phyloP scores from a whole-genome alignment of 371 early-diverging fungal species.

The Nematocida homosporus region DNA sequence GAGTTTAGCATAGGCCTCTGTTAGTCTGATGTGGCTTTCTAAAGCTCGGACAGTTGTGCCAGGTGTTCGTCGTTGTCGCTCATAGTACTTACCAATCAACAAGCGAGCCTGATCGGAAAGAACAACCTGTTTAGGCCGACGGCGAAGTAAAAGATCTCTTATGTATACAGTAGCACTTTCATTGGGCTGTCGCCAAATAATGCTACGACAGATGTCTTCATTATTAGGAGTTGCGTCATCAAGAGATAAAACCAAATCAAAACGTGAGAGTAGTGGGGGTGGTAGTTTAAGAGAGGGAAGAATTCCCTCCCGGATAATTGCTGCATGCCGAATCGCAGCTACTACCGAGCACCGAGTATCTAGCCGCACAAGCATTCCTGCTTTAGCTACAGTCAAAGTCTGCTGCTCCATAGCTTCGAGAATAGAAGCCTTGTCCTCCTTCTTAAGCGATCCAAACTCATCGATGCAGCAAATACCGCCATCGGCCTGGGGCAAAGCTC shows the following conservation, averaged over 20 bases:
- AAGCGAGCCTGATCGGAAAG: slow-evolving; percentile 34
- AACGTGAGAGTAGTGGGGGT: slow-evolving; percentile 66
- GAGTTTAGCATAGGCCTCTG: slow-evolving; percentile 64
- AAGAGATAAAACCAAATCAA: slow-evolving; percentile 66
- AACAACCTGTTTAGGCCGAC: slow-evolving; percentile 42
- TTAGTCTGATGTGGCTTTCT: slow-evolving; percentile 66
- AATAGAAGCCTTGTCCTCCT: slow-evolving; percentile 66
- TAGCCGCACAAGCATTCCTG: slow-evolving; percentile 65
- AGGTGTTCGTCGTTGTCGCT: slow-evolving; percentile 52
- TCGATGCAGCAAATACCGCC: slow-evolving; percentile 98
- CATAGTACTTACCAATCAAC: slow-evolving; percentile 61
- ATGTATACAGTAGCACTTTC: background rate
- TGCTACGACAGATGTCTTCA: slow-evolving; percentile 17
- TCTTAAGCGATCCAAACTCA: slow-evolving; percentile 75
- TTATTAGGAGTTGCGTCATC: slow-evolving; percentile 19
- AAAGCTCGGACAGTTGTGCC: slow-evolving; percentile 65
- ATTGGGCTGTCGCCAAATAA: slow-evolving; percentile 30
- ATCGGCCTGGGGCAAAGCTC: slow-evolving; percentile 93
- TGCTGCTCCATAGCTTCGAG: slow-evolving; percentile 69
- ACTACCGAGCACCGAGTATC: slow-evolving; percentile 67
- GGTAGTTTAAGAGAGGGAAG: slow-evolving; percentile 62
- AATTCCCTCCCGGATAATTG: slow-evolving; percentile 58
- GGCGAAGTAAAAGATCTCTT: slow-evolving; percentile 31
- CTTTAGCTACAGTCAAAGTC: slow-evolving; percentile 68
- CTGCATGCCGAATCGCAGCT: slow-evolving; percentile 56